Evolutionary conservation across 2,329 filamentous ascomycete genomes (phyloP), one percentile per base, ranked within the genome.

Genomic region (Fusarium bactridioides): DNA sequence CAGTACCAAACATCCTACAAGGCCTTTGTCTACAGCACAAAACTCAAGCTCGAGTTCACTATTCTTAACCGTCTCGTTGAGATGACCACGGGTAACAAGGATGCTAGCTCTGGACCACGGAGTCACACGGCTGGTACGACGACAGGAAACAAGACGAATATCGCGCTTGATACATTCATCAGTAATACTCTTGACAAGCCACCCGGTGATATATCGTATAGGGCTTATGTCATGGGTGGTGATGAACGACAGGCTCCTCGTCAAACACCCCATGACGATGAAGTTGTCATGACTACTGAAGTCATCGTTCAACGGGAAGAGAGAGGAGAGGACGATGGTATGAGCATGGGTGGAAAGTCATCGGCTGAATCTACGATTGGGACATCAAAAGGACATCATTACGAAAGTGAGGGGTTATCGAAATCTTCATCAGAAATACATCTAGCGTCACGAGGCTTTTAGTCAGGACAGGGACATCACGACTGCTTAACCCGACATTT

Each of bases 41-140:
- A 83, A 69, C 77, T 83, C 59, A 83, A 83, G 69, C 72, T 83
- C 12, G 82, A 83, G 37, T 82, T 83, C 58, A 79, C 79, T 35
- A 83, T 83, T 12, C 79, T 83, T 33, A 83, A 83, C 64, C 79
- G 80, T 15, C 75, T 83, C 5, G 79, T 83, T 10, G 76, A 80
- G 38, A 79, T 78, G 76, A 78, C 76, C 3, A 77, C 76, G 2
- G 75, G 76, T 0, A 74, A 62, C 45, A 77, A 74, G 56, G 76
- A 78, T 35, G 54, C 10, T n/a, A 78, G 74, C 58, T 78, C 76
- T 4, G 76, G 67, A 4, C 72, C 72, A 0, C 65, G 76, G 16
- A 78, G 76, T n/a, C 57, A 74, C 8, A 66, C 61, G 0, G 64
- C 59, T 1, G 64, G 60, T 8, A 78, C 74, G 1, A 27, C 48